Evolutionary conservation across 257 asterid species (phyloP), one percentile per base, ranked within the genome.

Genomic region (Mitragyna speciosa): DNA sequence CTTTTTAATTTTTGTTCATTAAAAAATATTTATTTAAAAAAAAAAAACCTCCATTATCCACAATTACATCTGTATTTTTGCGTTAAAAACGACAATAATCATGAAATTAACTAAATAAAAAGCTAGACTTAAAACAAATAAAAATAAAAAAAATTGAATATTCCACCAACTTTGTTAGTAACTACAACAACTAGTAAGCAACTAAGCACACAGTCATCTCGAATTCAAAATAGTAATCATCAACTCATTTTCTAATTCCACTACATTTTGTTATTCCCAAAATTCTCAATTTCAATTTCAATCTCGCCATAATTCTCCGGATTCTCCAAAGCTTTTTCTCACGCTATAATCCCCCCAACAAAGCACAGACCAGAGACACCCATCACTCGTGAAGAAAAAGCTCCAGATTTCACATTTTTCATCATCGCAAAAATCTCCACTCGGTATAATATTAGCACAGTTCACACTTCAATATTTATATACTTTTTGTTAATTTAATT

Each of bases 261-360:
- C 54, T 9, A 71, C 58, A 56, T 28, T 72, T 39, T 12, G n/a
- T 6, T 70, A 39, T 28, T 72, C 75, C 75, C 66, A 31, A n/a
- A 59, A 59, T 17, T 47, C 41, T 36, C 41, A 36, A 36, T 36
- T 61, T 36, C 41, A 36, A 36, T 36, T 61, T 39, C 78, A 58
- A 47, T 24, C 49, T 65, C 83, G 39, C 68, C 80, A 14, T 51
- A 51, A 30, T 49, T 69, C 65, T 48, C 39, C 89, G 87, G 83
- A 80, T 75, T 26, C 66, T 73, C 80, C 89, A 39, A 83, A 69
- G 89, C 82, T 39, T 58, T 31, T 26, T 68, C 20, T 45, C 36
- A 59, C 15, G n/a, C 43, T 24, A 58, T 61, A 39, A 30, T 33
- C 61, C 19, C 6, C 70, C 15, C 59, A 48, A n/a, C n/a, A n/a